Percentiles rank a stretch among this genome's conserved stretches.
Conservation (phyloP, 116 monocot genomes). For the Phalaenopsis hybrid region DNA sequence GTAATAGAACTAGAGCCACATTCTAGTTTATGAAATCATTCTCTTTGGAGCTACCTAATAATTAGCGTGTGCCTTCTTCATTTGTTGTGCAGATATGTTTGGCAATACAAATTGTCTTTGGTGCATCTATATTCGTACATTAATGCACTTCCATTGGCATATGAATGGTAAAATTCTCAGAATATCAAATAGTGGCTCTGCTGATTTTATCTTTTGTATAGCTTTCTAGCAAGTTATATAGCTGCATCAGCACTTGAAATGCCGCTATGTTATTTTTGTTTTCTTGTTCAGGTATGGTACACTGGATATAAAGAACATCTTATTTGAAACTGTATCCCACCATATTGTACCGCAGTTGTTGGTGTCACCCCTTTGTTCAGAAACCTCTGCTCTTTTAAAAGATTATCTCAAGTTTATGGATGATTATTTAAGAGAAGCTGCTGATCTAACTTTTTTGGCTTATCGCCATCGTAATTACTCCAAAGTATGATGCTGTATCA, state of each 20-base stretch:
- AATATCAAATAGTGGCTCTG: background rate
- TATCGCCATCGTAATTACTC: constrained; percentile 91
- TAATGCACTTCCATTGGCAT: constrained; percentile 65
- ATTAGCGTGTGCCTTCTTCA: background rate
- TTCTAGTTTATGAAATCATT: constrained; percentile 1
- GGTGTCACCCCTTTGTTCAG: constrained; percentile 50
- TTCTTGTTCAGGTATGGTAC: constrained; percentile 59
- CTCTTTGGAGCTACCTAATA: background rate
- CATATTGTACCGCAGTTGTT: constrained; percentile 86
- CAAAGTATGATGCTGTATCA: constrained; percentile 35
- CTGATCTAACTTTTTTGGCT: constrained; percentile 90
- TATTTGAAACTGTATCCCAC: constrained; percentile 80
- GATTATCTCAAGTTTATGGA: constrained; percentile 98
- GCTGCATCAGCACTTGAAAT: background rate
- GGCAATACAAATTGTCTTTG: constrained; percentile 77
- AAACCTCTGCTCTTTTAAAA: constrained; percentile 52
- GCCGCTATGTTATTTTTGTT: background rate
- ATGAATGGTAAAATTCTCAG: constrained; percentile 55
- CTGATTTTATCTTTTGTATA: background rate
- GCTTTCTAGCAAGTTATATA: background rate
- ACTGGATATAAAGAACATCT: constrained; percentile 84
- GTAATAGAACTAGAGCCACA: background rate
- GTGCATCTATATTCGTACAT: constrained; percentile 73
- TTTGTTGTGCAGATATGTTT: constrained; percentile 47
- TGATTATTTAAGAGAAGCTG: constrained; percentile 84